phyloP scores from a whole-genome alignment of 306 rosid species.

The Hylodesmum podocarpum region DNA sequence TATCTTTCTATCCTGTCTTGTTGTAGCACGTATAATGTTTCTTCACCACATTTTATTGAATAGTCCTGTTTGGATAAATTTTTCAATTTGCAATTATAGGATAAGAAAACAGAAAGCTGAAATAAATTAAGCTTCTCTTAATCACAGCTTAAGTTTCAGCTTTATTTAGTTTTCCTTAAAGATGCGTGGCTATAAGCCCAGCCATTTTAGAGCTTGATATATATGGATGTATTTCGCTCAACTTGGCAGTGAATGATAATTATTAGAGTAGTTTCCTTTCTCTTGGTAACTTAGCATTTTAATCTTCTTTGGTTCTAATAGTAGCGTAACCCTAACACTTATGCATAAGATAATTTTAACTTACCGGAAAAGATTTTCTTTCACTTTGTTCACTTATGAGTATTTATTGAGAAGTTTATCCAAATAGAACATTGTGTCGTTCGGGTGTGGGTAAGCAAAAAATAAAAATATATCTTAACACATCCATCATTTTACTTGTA shows the following conservation, averaged over 20 bases:
- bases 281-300: no score
- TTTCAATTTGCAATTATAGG: not conserved
- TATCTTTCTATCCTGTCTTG: not conserved
- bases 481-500: conserved; percentile 31
- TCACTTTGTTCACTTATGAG: not conserved
- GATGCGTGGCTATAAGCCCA: no score
- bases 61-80: not conserved
- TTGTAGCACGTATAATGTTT: not conserved
- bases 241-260: no score
- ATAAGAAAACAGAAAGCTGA: not conserved
- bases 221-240: no score
- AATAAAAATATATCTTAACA: conserved; percentile 19
- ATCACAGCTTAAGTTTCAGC: no score
- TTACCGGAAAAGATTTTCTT: not conserved
- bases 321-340: no score
- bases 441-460: not conserved
- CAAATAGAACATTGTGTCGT: not conserved
- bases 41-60: not conserved
- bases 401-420: not conserved
- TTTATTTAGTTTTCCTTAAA: no score
- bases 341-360: not conserved
- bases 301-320: no score
- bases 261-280: no score
- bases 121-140: not conserved
- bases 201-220: no score